These are phyloP conservation scores for Harringtonia lauricola DNA, from an alignment of 2,329 filamentous ascomycete species.

Conservation along the genomic window DNA sequence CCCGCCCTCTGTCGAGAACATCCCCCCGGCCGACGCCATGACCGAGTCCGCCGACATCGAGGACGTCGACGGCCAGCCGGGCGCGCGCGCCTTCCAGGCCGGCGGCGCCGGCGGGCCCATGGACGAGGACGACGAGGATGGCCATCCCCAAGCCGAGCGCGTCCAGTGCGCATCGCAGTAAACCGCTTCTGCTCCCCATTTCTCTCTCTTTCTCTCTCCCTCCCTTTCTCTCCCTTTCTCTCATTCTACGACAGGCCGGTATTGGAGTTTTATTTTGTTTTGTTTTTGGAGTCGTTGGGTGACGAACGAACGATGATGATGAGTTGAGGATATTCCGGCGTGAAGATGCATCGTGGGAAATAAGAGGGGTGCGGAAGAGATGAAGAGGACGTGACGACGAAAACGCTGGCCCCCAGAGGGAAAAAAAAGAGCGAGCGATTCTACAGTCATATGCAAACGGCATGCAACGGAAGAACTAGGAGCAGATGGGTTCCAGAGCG, in stretches of 20 bases:
- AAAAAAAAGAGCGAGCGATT: too few species aligned
- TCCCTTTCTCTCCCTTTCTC: not conserved
- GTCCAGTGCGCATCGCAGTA: slow-evolving; percentile 86
- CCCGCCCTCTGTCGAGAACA: slow-evolving; percentile 46
- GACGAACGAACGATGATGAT: not conserved
- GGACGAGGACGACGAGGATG: slow-evolving; percentile 72
- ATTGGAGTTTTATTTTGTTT: not conserved
- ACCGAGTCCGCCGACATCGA: slow-evolving; percentile 82
- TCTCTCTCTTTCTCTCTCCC: not conserved
- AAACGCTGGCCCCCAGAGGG: too few species aligned
- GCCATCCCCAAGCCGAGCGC: slow-evolving; percentile 62
- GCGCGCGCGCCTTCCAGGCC: slow-evolving; percentile 53
- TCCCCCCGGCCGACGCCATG: slow-evolving; percentile 76
- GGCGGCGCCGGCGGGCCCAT: slow-evolving; percentile 31
- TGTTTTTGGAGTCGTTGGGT: too few species aligned
- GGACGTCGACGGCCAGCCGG: slow-evolving; percentile 63
- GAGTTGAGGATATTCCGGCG: not conserved
- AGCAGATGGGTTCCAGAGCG: too few species aligned
- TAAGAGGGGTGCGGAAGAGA: too few species aligned
- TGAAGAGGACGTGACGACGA: too few species aligned
- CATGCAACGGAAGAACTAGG: too few species aligned
- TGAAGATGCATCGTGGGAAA: not conserved
- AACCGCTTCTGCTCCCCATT: not conserved
- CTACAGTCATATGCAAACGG: too few species aligned
- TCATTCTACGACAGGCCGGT: not conserved